Evolutionary conservation across 768 basidiomycete species (phyloP), one percentile per base, ranked within the genome.

Genomic region (Bullera alba): DNA sequence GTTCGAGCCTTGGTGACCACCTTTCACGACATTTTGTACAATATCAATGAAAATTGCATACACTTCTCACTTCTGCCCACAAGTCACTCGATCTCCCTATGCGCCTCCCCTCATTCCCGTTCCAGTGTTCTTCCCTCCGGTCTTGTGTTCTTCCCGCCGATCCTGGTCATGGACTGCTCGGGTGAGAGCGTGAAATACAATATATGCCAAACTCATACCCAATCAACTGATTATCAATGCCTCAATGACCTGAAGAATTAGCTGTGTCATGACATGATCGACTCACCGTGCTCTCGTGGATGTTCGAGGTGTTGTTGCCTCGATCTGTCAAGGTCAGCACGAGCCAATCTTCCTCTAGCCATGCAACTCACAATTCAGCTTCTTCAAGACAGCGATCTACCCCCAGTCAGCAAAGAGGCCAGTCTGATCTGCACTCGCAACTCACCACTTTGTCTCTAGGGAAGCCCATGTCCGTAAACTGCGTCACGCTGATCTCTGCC

Each of bases 401-500:
- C 16, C 14, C n/a, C 16, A n/a, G 15, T 19, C 6, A 50, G 36
- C 42, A 47, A 28, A 14, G 14, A 16, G 12, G 8, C 28, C 17
- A 17, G 25, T 30, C 28, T 7, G n/a, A 12, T 27, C 19, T 30
- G 44, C 46, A 37, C 17, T 48, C 22, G 19, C 27, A 15, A 83
- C 87, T 65, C 72, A 95, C 92, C 59, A 95, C 88, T 78, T 90
- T 87, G 51, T 74, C 74, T 58, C 84, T 75, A 38, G 83, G 81
- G 65, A 96, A 93, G 0, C 92, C 92, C 43, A 93, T 77, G 34
- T 77, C 76, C 67, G 85, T 83, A 49, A 93, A 95, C 57, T 83
- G 81, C 55, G 84, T 81, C 8, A 97, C 91, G 65, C 90, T 87
- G 36, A 81, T 82, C 65, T 76, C 77, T 59, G 90, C 83, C 51